Conservation (phyloP, 106 monocot species). For the Dioscorea dumetorum region DNA sequence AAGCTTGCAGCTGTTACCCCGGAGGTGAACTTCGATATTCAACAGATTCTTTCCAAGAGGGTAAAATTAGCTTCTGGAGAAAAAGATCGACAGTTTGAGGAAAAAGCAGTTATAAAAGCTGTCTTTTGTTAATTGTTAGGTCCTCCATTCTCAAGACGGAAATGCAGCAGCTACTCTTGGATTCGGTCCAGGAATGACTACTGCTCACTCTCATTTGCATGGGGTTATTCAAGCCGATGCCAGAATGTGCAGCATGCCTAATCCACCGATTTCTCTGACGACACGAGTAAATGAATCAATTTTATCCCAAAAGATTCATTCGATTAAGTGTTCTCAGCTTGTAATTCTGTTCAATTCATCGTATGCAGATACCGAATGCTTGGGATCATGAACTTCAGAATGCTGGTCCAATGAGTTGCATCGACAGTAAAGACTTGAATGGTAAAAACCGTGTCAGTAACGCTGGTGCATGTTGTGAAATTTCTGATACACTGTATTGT, state of each 20-base stretch:
- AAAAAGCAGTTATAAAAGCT: too few relatives aligned
- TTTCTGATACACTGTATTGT: too few relatives aligned
- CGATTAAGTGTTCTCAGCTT: too few relatives aligned
- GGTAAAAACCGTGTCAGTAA: conserved; percentile 1
- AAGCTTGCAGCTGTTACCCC: conserved; percentile 63
- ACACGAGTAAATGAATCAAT: conserved; percentile 22
- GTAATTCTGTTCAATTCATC: not conserved
- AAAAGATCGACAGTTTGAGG: too few relatives aligned
- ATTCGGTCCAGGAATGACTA: conserved; percentile 8
- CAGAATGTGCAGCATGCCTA: conserved; percentile 5
- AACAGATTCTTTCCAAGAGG: conserved; percentile 43
- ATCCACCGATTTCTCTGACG: conserved; percentile 18
- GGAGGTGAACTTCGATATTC: conserved; percentile 46
- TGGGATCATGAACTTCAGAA: conserved; percentile 37
- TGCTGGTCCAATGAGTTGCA: conserved; percentile 21
- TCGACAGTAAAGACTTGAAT: conserved; percentile 7
- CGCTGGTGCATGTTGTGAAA: too few relatives aligned
- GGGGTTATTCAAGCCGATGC: conserved; percentile 21
- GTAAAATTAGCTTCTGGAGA: conserved; percentile 21
- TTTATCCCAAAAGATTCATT: not conserved
- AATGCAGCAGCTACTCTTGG: conserved; percentile 2
- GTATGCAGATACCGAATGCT: conserved; percentile 23
- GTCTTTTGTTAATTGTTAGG: conserved; percentile 6
- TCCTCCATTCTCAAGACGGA: conserved; percentile 16
- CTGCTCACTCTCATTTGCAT: conserved; percentile 17